A percentile compares a stretch with the other conserved stretches of the same genome.
Evolutionary conservation across 305 asterid species (phyloP).

Genomic region (Plantago coronopus): DNA sequence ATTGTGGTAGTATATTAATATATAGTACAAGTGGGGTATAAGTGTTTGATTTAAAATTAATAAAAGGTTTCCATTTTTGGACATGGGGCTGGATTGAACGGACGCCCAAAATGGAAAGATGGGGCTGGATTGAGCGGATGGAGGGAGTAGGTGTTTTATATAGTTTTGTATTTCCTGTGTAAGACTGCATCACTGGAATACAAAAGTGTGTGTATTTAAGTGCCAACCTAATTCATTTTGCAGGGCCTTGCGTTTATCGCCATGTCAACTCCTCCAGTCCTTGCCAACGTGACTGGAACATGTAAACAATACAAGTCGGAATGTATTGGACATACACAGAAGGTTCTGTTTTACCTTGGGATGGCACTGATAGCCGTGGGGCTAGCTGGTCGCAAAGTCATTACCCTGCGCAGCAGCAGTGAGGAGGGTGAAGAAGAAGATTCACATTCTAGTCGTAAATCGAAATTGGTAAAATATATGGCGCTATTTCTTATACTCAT

Average conservation of each 20-base stretch:
- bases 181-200: no score
- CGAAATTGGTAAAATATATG: not conserved
- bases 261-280: slow-evolving; percentile 55
- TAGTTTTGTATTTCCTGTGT: no score
- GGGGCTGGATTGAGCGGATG: no score
- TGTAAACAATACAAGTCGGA: slow-evolving; percentile 45
- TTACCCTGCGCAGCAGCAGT: not conserved
- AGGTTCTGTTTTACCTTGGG: slow-evolving; percentile 34
- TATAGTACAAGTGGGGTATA: no score
- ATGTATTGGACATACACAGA: slow-evolving; percentile 48
- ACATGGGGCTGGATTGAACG: no score
- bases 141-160: no score
- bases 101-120: no score
- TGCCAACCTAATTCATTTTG: no score
- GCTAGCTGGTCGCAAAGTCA: slow-evolving; percentile 14
- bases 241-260: slow-evolving; percentile 47
- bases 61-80: no score
- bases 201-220: no score
- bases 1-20: no score
- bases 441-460: not conserved
- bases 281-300: slow-evolving; percentile 34
- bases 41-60: no score
- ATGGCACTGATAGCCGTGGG: slow-evolving; percentile 43
- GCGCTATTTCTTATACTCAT: not conserved
- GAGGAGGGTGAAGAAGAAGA: not conserved